Conservation (phyloP, 2,329 filamentous ascomycete species). For the Furcasterigmium sp. region DNA sequence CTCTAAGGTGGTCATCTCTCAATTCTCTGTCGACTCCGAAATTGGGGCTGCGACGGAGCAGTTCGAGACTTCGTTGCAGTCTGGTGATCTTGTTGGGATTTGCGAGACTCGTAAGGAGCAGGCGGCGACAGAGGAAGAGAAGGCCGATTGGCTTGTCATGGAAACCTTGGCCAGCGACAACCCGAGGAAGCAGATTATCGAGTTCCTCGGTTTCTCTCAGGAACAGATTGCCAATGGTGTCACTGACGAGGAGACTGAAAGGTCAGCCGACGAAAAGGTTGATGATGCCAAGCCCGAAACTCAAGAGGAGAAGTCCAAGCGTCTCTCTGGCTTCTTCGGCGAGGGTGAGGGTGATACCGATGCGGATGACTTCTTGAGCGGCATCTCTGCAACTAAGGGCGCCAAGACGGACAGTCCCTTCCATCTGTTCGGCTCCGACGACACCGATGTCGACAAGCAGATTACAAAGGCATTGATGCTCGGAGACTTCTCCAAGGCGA, state of each 20-base stretch:
- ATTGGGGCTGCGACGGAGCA: conserved; percentile 79
- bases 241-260: conserved; percentile 19
- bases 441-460: conserved; percentile 75
- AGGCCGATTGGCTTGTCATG: conserved; percentile 93
- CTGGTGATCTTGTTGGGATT: conserved; percentile 71
- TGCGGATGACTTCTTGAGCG: conserved; percentile 78
- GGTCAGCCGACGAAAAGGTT: conserved; percentile 20
- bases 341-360: conserved; percentile 61
- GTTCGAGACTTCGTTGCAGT: conserved; percentile 77
- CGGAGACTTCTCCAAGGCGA: conserved; percentile 84
- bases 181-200: conserved; percentile 78
- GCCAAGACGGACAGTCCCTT: conserved; percentile 94
- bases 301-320: conserved; percentile 47
- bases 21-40: conserved; percentile 82
- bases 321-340: conserved; percentile 73
- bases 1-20: conserved; percentile 78
- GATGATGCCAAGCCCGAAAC: conserved; percentile 22
- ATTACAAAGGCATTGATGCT: conserved; percentile 87
- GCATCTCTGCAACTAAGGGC: conserved; percentile 80
- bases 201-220: conserved; percentile 83
- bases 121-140: conserved; percentile 83
- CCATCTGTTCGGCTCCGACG: conserved; percentile 78
- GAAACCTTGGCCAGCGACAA: conserved; percentile 81
- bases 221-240: conserved; percentile 48
- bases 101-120: conserved; percentile 73